Base-by-base conservation (phyloP, 768 basidiomycete species). In the Tylopilus rubrobrunneus region DNA sequence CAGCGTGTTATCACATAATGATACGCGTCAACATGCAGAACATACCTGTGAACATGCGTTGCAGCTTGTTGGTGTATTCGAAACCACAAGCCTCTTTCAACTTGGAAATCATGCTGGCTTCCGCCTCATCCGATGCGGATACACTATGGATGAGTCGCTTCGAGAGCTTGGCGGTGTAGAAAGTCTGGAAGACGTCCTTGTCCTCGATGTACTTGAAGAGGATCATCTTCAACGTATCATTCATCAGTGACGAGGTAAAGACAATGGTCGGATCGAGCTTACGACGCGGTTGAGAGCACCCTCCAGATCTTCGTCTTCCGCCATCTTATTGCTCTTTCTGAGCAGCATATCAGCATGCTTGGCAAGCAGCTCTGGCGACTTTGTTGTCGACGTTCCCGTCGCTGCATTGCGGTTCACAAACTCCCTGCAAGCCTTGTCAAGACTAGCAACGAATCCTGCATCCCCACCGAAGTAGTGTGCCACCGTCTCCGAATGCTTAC, bases 141-240 rank as follows among this genome's bases (percentile, higher is more conserved):
- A 89, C 84, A 14, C 84, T 84, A 60, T 91, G 86, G 61, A 99
- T 92, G 25, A 99, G 84, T 56, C 96, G 92, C 67, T 90, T 91
- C 33, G 91, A 91, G 23, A 98, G 73, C 70, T 92, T 95, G 57
- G 91, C 95, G 17, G 88, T 89, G 74, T 99, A 98, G 79, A 96
- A 98, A 17, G 89, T 89, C 67, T 96, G 94, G 84, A 98, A 99
- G 12, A 98, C 92, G 60, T 99, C 96, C 76, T 97, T 97, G 78
- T 98, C 95, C 68, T 95, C 92, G 62, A 98, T 88, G 72, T 96
- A 98, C 70, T 94, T 94, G 88, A 99, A 97, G 45, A 98, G 75
- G 14, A 91, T 79, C 94, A 98, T 97, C 96, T 98, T 65, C 3
- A 57, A 36, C 15, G 27, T 36, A 47, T 50, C 53, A 25, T 25